Evolutionary conservation across 176 grass and related monocot species (phyloP).

Genomic region (Typha latifolia): DNA sequence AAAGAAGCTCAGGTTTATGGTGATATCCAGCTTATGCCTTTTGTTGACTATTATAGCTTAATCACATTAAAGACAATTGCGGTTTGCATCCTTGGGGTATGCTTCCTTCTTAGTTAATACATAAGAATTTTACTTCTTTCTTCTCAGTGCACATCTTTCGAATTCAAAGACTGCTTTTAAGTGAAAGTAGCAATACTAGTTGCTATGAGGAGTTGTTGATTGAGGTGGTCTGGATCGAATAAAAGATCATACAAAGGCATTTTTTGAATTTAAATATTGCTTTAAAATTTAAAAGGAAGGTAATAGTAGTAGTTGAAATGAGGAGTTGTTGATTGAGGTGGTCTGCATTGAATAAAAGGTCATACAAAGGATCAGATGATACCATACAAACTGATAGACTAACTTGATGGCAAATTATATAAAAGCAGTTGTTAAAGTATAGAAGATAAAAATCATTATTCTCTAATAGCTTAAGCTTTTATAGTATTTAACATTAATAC

Average conservation of each 20-base stretch:
- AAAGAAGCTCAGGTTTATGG: constrained; percentile 67
- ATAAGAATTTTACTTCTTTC: constrained; percentile 9
- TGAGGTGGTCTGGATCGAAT: too few relatives aligned
- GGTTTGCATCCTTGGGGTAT: constrained; percentile 73
- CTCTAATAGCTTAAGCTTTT: too few relatives aligned
- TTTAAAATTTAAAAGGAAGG: background rate
- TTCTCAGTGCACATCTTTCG: background rate
- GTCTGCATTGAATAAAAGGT: too few relatives aligned
- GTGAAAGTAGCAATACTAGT: background rate
- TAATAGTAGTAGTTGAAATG: background rate
- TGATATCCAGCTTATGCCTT: constrained; percentile 93
- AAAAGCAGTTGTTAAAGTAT: too few relatives aligned
- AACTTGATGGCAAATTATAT: too few relatives aligned
- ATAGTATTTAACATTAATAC: too few relatives aligned
- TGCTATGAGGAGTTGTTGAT: background rate
- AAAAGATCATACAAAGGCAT: background rate
- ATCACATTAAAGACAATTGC: constrained; percentile 80
- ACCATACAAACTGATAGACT: too few relatives aligned
- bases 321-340: too few relatives aligned
- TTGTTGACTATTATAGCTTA: constrained; percentile 87
- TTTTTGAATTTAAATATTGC: background rate
- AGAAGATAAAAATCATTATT: too few relatives aligned
- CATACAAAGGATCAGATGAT: too few relatives aligned
- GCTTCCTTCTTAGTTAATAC: constrained; percentile 21
- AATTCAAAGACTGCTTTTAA: background rate